Base-by-base conservation (phyloP, 179 eudicot species). In the Sideroxylon spinosum region DNA sequence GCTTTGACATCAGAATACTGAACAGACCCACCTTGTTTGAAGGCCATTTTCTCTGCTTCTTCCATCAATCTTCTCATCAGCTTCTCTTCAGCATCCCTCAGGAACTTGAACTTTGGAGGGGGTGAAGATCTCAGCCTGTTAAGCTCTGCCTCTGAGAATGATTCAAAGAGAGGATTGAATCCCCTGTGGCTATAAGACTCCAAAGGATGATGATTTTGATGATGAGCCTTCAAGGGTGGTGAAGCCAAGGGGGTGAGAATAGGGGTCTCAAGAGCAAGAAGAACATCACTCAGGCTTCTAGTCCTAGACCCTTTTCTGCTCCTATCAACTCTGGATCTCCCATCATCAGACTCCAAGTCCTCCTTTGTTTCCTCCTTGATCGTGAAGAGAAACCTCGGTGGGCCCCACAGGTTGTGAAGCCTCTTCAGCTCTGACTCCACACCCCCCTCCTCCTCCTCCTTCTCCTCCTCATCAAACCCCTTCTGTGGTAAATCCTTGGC, bases 21-120 rank as follows among this genome's bases (percentile, higher is more conserved):
- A 68, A 80, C 62, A 82, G 20, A 71, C 46, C 56, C 16, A 52
- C 56, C 56, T 9, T 52, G 56, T 8, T 60, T 60, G 3, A 7
- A 60, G 64, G 81, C 84, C 71, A 75, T 83, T 76, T 79, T 89
- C 79, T 87, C 94, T 66, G 92, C 90, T 79, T 92, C 95, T 60
- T 89, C 91, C 77, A 86, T 64, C 78, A 91, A 80, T 76, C 81
- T 90, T 53, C 82, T 93, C 57, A 89, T 82, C 49, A 90, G 68
- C 57, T 95, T 95, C 83, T 95, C 95, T 82, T 95, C 98, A 1
- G 98, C 98, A 80, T 95, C 98, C 72, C 94, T 95, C 85, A 95
- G 75, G 81, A 95, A 95, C 89, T 93, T 93, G 77, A 95, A 91
- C 79, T 86, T 95, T 4, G 98, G 97, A 48, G 98, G 98, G 9